These are phyloP conservation scores for Aschersonia sp. DNA, from an alignment of 2,329 filamentous ascomycete genomes.

Conservation along the genomic window DNA sequence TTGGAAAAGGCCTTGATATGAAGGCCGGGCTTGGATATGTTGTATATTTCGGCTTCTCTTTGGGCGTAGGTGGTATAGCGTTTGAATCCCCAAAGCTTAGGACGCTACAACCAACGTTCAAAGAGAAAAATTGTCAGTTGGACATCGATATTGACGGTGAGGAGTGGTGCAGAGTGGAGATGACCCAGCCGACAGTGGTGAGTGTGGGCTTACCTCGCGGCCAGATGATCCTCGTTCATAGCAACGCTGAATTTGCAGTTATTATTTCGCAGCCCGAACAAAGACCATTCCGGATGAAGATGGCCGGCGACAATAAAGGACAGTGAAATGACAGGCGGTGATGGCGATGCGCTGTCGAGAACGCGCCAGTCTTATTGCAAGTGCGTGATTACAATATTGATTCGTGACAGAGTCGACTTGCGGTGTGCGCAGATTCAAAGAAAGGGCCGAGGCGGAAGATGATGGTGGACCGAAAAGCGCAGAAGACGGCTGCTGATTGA, in stretches of 20 bases:
- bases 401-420: neutral
- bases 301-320: neutral
- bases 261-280: neutral
- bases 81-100: constrained; percentile 49
- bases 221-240: constrained; percentile 48
- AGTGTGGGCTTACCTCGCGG: neutral
- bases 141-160: constrained; percentile 14
- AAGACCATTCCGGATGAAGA: constrained; percentile 6
- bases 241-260: constrained; percentile 19
- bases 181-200: constrained; percentile 3
- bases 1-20: constrained; percentile 35
- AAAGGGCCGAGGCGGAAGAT: neutral
- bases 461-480: neutral
- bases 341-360: too few species aligned
- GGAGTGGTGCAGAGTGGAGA: constrained; percentile 6
- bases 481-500: neutral
- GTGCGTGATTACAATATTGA: neutral
- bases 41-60: constrained; percentile 39
- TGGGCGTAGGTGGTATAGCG: constrained; percentile 44
- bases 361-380: too few species aligned
- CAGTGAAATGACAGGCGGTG: neutral
- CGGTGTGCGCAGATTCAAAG: neutral
- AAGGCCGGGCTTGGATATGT: constrained; percentile 34
- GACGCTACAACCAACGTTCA: constrained; percentile 5
- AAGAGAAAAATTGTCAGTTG: constrained; percentile 12